These are phyloP conservation scores for Betula pendula DNA, from an alignment of 306 rosid genomes.

Conservation along the genomic window DNA sequence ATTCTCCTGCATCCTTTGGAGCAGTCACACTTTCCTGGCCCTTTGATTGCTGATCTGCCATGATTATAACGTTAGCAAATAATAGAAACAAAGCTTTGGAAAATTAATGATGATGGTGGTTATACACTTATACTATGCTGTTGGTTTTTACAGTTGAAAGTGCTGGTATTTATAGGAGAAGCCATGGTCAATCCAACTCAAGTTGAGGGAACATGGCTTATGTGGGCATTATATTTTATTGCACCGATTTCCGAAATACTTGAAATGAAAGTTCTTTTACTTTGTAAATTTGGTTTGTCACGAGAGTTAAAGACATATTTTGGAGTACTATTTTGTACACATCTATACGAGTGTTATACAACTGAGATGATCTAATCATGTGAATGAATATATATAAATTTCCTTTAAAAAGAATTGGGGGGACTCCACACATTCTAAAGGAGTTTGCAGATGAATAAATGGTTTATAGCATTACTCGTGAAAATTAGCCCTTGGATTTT, in stretches of 20 bases:
- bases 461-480: too few relatives aligned
- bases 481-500: too few relatives aligned
- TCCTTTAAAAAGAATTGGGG: too few relatives aligned
- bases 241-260: neutral
- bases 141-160: neutral
- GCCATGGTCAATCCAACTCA: neutral
- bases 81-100: slow-evolving; percentile 7
- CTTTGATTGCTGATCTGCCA: slow-evolving; percentile 34
- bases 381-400: too few relatives aligned
- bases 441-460: too few relatives aligned
- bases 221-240: neutral
- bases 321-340: too few relatives aligned
- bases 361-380: too few relatives aligned
- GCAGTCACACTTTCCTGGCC: slow-evolving; percentile 16
- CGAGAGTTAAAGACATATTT: too few relatives aligned
- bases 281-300: too few relatives aligned
- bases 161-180: slow-evolving; percentile 20
- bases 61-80: slow-evolving; percentile 10
- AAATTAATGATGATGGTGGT: neutral
- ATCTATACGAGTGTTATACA: too few relatives aligned
- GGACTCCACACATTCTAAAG: too few relatives aligned
- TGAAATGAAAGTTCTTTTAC: too few relatives aligned
- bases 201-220: neutral
- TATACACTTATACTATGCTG: neutral
- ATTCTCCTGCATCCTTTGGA: slow-evolving; percentile 26